phyloP scores from a whole-genome alignment of 495 filamentous ascomycete species.

The Neurospora discreta region DNA sequence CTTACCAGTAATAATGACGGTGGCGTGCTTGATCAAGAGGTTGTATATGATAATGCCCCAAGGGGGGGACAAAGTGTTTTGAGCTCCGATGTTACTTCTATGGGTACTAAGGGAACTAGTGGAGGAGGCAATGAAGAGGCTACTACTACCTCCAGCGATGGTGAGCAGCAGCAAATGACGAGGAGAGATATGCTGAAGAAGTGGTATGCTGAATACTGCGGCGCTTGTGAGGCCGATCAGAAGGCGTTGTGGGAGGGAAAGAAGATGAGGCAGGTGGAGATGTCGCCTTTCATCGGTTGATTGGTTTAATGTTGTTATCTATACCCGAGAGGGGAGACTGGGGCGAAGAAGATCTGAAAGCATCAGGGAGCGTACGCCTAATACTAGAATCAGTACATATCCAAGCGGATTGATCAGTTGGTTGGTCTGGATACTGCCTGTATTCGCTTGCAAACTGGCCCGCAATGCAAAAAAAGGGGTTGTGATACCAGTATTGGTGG shows the following conservation, averaged over 20 bases:
- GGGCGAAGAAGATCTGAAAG: background rate
- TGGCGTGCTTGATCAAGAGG: constrained; percentile 9
- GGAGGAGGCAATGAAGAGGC: background rate
- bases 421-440: background rate
- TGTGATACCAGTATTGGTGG: no score
- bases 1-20: constrained; percentile 17
- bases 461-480: background rate
- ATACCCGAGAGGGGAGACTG: background rate
- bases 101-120: background rate
- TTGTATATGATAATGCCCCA: constrained; percentile 9
- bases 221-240: constrained; percentile 57
- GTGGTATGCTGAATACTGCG: constrained; percentile 65
- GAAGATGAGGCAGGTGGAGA: background rate
- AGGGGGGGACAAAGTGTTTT: background rate
- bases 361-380: background rate
- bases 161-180: constrained; percentile 5
- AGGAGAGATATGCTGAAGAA: constrained; percentile 41
- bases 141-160: background rate
- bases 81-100: background rate
- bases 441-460: background rate
- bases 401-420: background rate
- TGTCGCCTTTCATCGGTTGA: background rate
- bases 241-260: constrained; percentile 16
- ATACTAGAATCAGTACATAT: background rate
- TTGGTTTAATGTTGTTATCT: background rate